These are phyloP conservation scores for Zasmidium angulare DNA, from an alignment of 2,329 filamentous ascomycete genomes.

Conservation along the genomic window DNA sequence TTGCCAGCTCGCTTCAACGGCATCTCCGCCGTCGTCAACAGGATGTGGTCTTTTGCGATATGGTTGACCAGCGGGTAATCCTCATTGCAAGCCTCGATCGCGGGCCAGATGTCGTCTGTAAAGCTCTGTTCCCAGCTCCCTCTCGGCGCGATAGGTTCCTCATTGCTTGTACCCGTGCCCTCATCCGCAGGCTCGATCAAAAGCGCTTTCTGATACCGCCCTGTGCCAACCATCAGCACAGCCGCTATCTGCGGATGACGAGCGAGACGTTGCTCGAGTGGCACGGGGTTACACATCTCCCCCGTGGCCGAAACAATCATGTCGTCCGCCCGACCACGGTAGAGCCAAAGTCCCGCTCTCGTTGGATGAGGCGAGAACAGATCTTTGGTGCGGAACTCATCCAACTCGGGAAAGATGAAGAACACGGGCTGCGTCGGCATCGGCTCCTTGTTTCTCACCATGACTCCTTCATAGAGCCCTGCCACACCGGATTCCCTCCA, in stretches of 20 bases:
- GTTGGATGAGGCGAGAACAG: constrained; percentile 39
- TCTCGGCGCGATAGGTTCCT: not conserved
- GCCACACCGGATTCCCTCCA: not conserved
- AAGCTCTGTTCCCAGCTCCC: too few relatives aligned
- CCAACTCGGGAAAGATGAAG: constrained; percentile 32
- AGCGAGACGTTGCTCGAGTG: constrained; percentile 20
- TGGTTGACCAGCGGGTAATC: not conserved
- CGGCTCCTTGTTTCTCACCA: not conserved
- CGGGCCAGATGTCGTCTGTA: not conserved
- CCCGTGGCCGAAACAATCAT: constrained; percentile 46
- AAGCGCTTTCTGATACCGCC: not conserved
- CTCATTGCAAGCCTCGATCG: not conserved
- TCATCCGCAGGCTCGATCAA: not conserved
- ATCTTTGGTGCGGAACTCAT: constrained; percentile 40
- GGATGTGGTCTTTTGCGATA: not conserved
- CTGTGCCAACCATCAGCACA: constrained; percentile 44
- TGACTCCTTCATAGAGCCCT: not conserved
- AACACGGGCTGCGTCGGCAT: not conserved
- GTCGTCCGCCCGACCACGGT: constrained; percentile 42
- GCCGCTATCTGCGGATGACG: constrained; percentile 50
- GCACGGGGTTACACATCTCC: constrained; percentile 48
- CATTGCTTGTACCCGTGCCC: too few relatives aligned
- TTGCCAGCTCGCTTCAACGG: constrained; percentile 1
- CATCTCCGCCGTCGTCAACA: not conserved
- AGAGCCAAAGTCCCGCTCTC: constrained; percentile 38